Percentiles rank a stretch among this genome's conserved stretches.
These are phyloP conservation scores for Bimuria novae-zelandiae DNA, from an alignment of 2,329 filamentous ascomycete genomes.

Conservation along the genomic window DNA sequence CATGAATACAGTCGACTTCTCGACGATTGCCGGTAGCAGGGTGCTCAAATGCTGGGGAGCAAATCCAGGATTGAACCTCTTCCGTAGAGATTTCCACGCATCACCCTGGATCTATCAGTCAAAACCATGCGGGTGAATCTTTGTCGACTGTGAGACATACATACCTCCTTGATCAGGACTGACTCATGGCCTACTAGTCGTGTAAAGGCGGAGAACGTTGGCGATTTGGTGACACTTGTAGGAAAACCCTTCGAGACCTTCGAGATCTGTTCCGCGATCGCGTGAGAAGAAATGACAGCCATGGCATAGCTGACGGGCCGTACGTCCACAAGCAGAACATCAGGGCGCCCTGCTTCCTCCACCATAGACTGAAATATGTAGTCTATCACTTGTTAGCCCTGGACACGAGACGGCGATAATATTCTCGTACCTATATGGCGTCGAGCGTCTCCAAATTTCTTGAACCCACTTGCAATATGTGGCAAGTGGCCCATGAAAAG, in stretches of 20 bases:
- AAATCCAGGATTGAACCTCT: conserved; percentile 46
- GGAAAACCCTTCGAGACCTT: conserved; percentile 33
- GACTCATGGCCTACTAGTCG: conserved; percentile 35
- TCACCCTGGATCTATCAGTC: conserved; percentile 20
- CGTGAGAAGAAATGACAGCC: conserved; percentile 34
- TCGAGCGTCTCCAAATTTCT: conserved; percentile 27
- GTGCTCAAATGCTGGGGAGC: conserved; percentile 42
- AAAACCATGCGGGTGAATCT: too few species aligned
- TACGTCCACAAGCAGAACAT: conserved; percentile 37
- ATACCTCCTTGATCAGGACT: conserved; percentile 31
- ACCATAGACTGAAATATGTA: conserved; percentile 38
- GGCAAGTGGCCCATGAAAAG: conserved; percentile 36
- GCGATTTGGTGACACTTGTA: conserved; percentile 40
- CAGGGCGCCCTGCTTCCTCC: conserved; percentile 31
- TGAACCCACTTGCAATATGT: conserved; percentile 31
- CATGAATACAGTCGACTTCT: conserved; percentile 42
- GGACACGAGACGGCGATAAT: background rate
- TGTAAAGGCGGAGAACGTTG: conserved; percentile 31
- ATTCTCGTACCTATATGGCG: conserved; percentile 33
- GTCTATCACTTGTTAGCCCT: conserved; percentile 25
- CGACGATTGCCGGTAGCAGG: conserved; percentile 40
- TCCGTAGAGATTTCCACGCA: conserved; percentile 42
- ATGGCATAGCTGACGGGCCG: conserved; percentile 35
- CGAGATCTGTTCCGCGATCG: conserved; percentile 42
- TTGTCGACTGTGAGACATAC: background rate